Evolutionary conservation across 2,329 filamentous ascomycete species (phyloP).

Genomic region (Claviceps purpurea): DNA sequence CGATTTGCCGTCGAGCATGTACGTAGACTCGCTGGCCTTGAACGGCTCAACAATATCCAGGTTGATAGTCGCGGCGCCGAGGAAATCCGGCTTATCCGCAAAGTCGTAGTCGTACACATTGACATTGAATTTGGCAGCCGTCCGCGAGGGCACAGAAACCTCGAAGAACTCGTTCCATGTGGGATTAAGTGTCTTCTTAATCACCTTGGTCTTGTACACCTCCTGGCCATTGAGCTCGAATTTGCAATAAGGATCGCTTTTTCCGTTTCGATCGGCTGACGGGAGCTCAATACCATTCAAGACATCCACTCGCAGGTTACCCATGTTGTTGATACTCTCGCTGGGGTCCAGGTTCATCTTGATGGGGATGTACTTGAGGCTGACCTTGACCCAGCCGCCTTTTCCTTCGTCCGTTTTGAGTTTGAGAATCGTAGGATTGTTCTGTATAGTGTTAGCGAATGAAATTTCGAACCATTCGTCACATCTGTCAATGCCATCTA

Average conservation of each 20-base stretch:
- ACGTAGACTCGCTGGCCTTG: conserved; percentile 58
- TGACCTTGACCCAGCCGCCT: conserved; percentile 72
- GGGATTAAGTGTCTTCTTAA: conserved; percentile 93
- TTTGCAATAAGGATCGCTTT: conserved; percentile 92
- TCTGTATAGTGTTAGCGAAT: conserved; percentile 31
- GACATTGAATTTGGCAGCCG: conserved; percentile 67
- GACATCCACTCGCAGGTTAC: conserved; percentile 84
- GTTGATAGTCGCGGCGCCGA: conserved; percentile 67
- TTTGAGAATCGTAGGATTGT: conserved; percentile 74
- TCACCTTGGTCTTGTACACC: conserved; percentile 85
- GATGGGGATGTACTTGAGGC: conserved; percentile 86
- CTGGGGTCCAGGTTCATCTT: conserved; percentile 87
- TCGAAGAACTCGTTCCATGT: conserved; percentile 97
- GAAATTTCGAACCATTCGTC: too few relatives aligned
- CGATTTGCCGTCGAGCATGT: conserved; percentile 77
- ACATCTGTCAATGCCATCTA: not conserved
- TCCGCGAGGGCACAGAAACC: conserved; percentile 66
- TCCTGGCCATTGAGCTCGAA: conserved; percentile 83
- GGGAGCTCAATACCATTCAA: conserved; percentile 80
- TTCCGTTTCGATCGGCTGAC: conserved; percentile 88
- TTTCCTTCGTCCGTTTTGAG: conserved; percentile 68
- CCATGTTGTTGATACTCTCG: conserved; percentile 99
- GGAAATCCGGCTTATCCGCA: conserved; percentile 80
- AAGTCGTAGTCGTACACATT: conserved; percentile 95
- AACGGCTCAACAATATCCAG: conserved; percentile 77